phyloP scores from a whole-genome alignment of 345 rosid genomes.

The Pistacia integerrima region DNA sequence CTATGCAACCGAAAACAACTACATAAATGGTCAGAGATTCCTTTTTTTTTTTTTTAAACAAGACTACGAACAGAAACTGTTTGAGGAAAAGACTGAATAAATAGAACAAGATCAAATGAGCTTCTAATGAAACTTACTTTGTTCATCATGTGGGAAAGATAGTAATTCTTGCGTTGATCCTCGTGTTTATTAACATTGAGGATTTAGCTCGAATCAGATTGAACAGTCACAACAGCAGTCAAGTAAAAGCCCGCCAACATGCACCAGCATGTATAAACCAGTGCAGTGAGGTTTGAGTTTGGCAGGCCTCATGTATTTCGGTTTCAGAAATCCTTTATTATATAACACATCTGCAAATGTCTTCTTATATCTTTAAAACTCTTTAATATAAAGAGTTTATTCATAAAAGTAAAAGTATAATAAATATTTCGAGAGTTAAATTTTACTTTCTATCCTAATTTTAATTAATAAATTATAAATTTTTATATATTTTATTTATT shows the following conservation, averaged over 20 bases:
- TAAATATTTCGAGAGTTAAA: too few species aligned
- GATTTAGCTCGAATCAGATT: not conserved
- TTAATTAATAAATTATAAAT: too few species aligned
- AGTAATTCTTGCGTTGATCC: not conserved
- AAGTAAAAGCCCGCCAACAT: not conserved
- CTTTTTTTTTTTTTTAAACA: not conserved
- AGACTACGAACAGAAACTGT: constrained; percentile 25
- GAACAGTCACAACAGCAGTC: not conserved
- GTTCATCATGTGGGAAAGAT: not conserved
- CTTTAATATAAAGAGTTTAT: too few species aligned
- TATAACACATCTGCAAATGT: too few species aligned
- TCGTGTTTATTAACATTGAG: not conserved
- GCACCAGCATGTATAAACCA: too few species aligned
- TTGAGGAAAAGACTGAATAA: constrained; percentile 39
- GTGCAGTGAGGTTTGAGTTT: too few species aligned
- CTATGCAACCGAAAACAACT: not conserved
- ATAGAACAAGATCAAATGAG: not conserved
- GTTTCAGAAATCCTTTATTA: too few species aligned
- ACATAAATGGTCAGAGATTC: not conserved
- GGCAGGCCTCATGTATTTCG: too few species aligned
- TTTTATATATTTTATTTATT: too few species aligned
- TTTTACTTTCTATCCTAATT: too few species aligned
- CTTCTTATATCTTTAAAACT: too few species aligned
- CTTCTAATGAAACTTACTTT: not conserved
- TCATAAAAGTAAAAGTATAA: too few species aligned